Conservation (phyloP, 345 rosid genomes). For the Salix viminalis region DNA sequence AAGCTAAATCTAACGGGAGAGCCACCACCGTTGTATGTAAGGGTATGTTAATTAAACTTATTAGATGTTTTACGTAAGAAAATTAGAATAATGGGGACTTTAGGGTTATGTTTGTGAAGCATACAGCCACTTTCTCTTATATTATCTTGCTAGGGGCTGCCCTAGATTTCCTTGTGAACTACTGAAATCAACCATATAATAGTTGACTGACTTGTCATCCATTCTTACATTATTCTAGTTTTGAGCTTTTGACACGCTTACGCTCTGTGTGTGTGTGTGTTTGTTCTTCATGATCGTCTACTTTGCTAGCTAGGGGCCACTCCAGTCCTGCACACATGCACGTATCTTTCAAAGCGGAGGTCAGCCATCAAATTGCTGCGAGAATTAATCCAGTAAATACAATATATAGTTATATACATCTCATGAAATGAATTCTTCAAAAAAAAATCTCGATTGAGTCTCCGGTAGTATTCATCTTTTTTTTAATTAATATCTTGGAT, state of each 20-base stretch:
- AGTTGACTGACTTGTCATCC: slow-evolving; percentile 35
- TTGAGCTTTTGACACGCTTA: not conserved
- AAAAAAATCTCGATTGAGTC: not conserved
- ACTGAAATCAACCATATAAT: slow-evolving; percentile 39
- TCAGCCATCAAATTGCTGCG: not conserved
- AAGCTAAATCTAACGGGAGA: not conserved
- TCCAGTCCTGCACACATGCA: too few relatives aligned
- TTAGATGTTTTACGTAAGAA: not conserved
- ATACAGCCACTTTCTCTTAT: slow-evolving; percentile 14
- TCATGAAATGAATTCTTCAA: not conserved
- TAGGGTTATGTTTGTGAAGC: not conserved
- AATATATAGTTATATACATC: not conserved
- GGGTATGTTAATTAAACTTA: too few relatives aligned
- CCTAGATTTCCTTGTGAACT: slow-evolving; percentile 52
- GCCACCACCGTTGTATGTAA: not conserved
- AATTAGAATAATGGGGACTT: not conserved
- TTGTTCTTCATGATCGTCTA: not conserved
- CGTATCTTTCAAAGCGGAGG: not conserved
- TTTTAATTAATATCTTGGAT: too few relatives aligned
- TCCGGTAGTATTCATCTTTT: not conserved
- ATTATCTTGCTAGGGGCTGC: slow-evolving; percentile 26
- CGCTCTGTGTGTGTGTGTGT: too few relatives aligned
- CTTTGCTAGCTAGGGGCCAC: not conserved
- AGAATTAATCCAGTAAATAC: not conserved
- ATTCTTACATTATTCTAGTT: slow-evolving; percentile 1